These are phyloP conservation scores for Petunia hybrid DNA, from an alignment of 305 asterid genomes.

Conservation along the genomic window DNA sequence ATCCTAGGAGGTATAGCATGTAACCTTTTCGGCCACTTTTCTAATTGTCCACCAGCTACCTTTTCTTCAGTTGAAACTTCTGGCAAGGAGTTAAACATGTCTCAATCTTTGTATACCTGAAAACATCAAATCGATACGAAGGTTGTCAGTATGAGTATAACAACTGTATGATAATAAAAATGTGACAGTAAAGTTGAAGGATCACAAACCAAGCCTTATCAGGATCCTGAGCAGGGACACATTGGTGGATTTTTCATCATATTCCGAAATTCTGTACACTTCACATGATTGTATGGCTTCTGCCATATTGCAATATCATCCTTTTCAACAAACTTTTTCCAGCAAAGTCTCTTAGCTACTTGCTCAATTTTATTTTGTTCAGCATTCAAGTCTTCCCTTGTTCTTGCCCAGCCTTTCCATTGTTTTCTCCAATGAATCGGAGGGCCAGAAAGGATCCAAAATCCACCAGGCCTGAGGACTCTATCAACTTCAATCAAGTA, in stretches of 20 bases:
- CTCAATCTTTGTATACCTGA: slow-evolving; percentile 52
- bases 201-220: slow-evolving; percentile 53
- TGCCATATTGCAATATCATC: too few species aligned
- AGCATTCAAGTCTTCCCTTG: slow-evolving; percentile 51
- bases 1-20: slow-evolving; percentile 54
- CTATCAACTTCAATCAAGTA: slow-evolving; percentile 50
- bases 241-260: slow-evolving; percentile 42
- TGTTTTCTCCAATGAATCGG: slow-evolving; percentile 60
- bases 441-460: slow-evolving; percentile 67
- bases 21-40: slow-evolving; percentile 57
- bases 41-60: slow-evolving; percentile 51
- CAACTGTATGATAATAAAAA: too few species aligned
- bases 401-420: slow-evolving; percentile 61
- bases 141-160: not conserved
- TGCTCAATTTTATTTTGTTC: slow-evolving; percentile 57
- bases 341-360: slow-evolving; percentile 41
- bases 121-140: not conserved
- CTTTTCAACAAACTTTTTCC: too few species aligned
- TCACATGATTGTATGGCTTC: slow-evolving; percentile 48
- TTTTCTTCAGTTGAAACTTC: slow-evolving; percentile 47
- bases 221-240: slow-evolving; percentile 52
- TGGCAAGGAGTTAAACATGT: slow-evolving; percentile 57
- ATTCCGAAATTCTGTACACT: slow-evolving; percentile 43
- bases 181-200: not conserved
- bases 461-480: slow-evolving; percentile 58